Percentiles rank a stretch among this genome's conserved stretches.
Conservation (phyloP, 2,329 filamentous ascomycete genomes). For the Cladorrhinum sp. region DNA sequence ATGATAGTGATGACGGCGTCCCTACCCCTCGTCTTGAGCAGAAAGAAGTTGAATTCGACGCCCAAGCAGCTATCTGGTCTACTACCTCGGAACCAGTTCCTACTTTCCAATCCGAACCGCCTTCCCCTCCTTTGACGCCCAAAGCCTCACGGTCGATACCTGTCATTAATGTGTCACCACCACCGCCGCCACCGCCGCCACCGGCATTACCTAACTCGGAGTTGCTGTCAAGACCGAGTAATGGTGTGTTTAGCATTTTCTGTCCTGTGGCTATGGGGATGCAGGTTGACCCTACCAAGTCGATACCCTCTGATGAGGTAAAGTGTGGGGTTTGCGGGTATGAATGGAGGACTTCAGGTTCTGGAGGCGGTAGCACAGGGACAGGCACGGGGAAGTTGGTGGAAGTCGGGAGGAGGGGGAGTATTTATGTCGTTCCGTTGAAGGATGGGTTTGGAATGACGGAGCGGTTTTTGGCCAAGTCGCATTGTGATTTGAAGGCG, state of each 20-base stretch:
- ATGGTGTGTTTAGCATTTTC: background rate
- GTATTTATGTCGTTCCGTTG: background rate
- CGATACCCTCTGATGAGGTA: background rate
- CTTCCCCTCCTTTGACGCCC: background rate
- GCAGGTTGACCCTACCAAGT: background rate
- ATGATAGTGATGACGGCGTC: too few species aligned
- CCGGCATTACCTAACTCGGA: background rate
- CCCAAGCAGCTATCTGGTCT: background rate
- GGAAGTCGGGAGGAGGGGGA: too few species aligned
- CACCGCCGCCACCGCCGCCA: too few species aligned
- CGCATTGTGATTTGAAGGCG: background rate
- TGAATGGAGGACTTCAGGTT: background rate
- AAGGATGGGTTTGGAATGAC: background rate
- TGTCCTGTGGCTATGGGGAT: background rate
- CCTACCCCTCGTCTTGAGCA: background rate
- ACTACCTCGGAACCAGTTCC: background rate
- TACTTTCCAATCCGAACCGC: background rate
- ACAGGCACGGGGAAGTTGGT: too few species aligned
- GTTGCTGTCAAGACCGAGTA: too few species aligned
- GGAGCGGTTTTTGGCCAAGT: background rate
- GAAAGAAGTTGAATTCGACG: background rate
- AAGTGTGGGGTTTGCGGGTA: background rate
- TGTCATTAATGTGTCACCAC: background rate
- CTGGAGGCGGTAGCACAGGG: background rate
- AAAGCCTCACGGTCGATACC: background rate